Evolutionary conservation across 257 asterid genomes (phyloP).

Genomic region (Capsicum rhomboideum): DNA sequence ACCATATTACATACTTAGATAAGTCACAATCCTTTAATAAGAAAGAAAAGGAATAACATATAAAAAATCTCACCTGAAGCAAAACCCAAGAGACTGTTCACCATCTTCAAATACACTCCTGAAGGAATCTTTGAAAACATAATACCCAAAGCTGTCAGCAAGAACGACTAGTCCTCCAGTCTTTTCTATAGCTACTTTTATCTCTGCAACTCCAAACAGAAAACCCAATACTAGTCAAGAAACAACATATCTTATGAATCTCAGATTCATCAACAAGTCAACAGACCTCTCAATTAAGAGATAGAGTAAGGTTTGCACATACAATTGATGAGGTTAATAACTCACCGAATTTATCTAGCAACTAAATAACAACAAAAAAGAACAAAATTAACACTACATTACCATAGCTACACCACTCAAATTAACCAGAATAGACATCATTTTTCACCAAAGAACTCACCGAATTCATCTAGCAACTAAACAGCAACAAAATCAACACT

Average conservation of each 20-base stretch:
- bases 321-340: too few species aligned
- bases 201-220: conserved; percentile 98
- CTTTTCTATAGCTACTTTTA: conserved; percentile 94
- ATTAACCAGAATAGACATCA: background rate
- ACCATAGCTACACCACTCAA: too few species aligned
- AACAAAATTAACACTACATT: too few species aligned
- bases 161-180: conserved; percentile 93
- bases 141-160: conserved; percentile 97
- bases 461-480: conserved; percentile 85
- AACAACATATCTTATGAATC: background rate
- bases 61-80: conserved; percentile 67
- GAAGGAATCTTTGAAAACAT: conserved; percentile 93
- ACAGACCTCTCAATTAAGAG: background rate
- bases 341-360: too few species aligned
- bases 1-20: background rate
- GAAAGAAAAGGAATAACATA: background rate
- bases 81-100: conserved; percentile 89
- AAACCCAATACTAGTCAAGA: conserved; percentile 5
- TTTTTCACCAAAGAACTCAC: conserved; percentile 17
- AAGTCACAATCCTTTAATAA: background rate
- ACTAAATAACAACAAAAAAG: too few species aligned
- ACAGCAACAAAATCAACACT: background rate
- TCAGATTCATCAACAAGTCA: background rate
- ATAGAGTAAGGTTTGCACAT: background rate
- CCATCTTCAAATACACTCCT: conserved; percentile 75